Base-by-base conservation (phyloP, 2,329 filamentous ascomycete species). In the Nemania serpens region DNA sequence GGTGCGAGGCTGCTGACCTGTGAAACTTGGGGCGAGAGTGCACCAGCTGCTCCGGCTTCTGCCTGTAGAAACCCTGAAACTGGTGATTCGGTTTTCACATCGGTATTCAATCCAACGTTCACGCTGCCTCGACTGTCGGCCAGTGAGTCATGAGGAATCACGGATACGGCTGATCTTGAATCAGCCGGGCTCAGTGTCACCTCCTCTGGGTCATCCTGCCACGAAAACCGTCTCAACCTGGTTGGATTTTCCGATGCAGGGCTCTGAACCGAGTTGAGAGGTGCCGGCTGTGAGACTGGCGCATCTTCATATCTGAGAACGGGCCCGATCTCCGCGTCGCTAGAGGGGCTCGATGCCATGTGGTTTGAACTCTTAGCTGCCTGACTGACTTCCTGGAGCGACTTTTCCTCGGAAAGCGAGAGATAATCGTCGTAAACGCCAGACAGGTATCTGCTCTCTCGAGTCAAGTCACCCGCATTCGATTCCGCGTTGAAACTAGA, bases 361-460 rank as follows among this genome's bases (percentile, higher is more conserved):
- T 48, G 55, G 36, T 59, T 17, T 42, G 71, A 62, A 55, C 68
- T 59, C 55, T 67, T 70, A 68, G 71, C 42, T 64, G 64, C 47
- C 69, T 74, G 54, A 45, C 69, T 58, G 39, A 72, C 68, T 50
- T 72, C 72, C 50, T 65, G 68, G 4, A 70, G 61, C 10, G 70
- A 68, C 47, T 77, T 78, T 43, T 82, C 79, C 45, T 80, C 81
- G 9, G 75, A 73, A 25, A 82, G 78, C 2, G 81, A 80, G 82
- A 87, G 88, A 70, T 90, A 90, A 66, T 84, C 85, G 59, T 88
- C 88, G 68, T 91, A 90, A 46, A 89, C 87, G 62, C 82, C 82
- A 0, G 86, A 82, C 2, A 89, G 76, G 66, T 90, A 88, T 17
- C 82, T 84, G 71, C 87, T 90, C 53, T 88, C 85, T 42, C 84